Evolutionary conservation across 129 eudicot genomes (phyloP), one percentile per base, ranked within the genome.

Genomic region (Logfia minima): DNA sequence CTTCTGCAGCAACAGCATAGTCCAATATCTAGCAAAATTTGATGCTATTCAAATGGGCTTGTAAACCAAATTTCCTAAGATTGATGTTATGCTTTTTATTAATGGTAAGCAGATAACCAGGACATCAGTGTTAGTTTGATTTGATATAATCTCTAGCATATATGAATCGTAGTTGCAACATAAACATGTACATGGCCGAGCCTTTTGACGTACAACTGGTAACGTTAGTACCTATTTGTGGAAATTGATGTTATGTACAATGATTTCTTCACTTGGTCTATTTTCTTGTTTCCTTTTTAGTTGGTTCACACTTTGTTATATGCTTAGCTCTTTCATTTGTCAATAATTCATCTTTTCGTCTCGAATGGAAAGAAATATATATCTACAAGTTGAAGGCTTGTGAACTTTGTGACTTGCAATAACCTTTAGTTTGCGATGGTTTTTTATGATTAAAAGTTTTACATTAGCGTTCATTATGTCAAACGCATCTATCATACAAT

Each of bases 1-100:
- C 92, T 92, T 64, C 63, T 90, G 79, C 96, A 88, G 84, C 84
- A 82, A 65, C 81, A 75, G 53, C 84, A 31, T 62, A 48, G 73
- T 80, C 85, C 83, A 2, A 66, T 84, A 31, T 83, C 85, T 17
- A 75, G 89, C 91, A 80, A 84, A 62, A 82, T 75, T 31, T 84
- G 76, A 80, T 43, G 87, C 23, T 18, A 24, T 29, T 7, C 21
- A 16, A 53, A 19, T 43, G 34, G 5, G 45, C 4, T 8, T 68
- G 77, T 70, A 70, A 9, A 45, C 72, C 21, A 17, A 22, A 74
- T 39, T 35, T 55, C 75, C 14, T 17, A 66, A 29, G 61, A 28
- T 62, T 65, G 39, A 66, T 14, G 6, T 2, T 51, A 52, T 76
- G 80, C 53, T 45, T 31, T 65, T 71, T 70, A 18, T 29, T 0